Percentiles rank a stretch among this genome's conserved stretches.
These are phyloP conservation scores for Fraxinus platypoda DNA, from an alignment of 305 asterid species.

Conservation along the genomic window DNA sequence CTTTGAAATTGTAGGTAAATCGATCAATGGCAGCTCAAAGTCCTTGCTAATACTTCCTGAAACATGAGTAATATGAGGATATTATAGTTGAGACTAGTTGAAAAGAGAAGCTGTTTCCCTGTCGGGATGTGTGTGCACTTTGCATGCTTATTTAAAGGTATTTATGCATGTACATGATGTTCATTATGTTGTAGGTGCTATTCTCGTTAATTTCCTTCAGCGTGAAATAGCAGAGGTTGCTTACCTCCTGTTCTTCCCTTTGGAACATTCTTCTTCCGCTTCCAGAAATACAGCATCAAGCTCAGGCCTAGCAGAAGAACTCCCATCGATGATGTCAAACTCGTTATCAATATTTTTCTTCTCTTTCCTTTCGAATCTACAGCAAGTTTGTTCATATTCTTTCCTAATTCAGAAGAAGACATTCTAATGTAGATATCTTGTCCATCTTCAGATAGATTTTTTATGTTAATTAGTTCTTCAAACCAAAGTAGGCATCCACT, in stretches of 20 bases:
- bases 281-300: neutral
- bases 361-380: neutral
- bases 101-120: too few relatives aligned
- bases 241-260: neutral
- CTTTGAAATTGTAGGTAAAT: neutral
- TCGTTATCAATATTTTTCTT: neutral
- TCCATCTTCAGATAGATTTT: too few relatives aligned
- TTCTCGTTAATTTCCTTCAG: too few relatives aligned
- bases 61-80: too few relatives aligned
- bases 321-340: neutral
- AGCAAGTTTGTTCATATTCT: neutral
- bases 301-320: neutral
- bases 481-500: slow-evolving; percentile 12
- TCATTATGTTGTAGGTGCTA: too few relatives aligned
- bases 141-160: too few relatives aligned
- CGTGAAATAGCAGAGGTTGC: neutral
- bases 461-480: too few relatives aligned
- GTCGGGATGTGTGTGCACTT: too few relatives aligned
- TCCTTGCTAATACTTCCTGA: neutral
- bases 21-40: neutral
- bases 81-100: too few relatives aligned
- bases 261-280: neutral
- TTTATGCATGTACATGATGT: too few relatives aligned
- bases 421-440: neutral
- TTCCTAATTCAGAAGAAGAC: neutral